Conservation (phyloP, 768 basidiomycete genomes). For the Tephrocybe sp. region DNA sequence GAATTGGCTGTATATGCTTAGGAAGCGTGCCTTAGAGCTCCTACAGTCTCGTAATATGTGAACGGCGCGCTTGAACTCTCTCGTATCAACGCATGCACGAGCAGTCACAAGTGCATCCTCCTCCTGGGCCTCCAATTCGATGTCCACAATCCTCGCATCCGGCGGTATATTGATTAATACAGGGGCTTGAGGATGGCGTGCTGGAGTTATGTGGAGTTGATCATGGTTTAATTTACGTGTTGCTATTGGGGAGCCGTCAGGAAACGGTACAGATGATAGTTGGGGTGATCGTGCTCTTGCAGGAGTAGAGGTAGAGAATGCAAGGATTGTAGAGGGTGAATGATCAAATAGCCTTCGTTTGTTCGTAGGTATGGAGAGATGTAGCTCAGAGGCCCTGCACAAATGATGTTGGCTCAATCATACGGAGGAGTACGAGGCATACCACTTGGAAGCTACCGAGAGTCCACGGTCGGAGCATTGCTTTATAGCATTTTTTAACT, state of each 20-base stretch:
- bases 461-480: constrained; percentile 79
- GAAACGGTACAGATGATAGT: constrained; percentile 36
- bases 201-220: constrained; percentile 23
- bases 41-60: constrained; percentile 63
- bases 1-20: constrained; percentile 79
- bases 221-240: constrained; percentile 31
- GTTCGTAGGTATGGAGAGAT: constrained; percentile 54
- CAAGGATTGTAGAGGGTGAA: constrained; percentile 22
- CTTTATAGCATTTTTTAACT: constrained; percentile 59
- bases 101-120: constrained; percentile 75
- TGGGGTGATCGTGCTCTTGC: constrained; percentile 47
- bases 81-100: constrained; percentile 68
- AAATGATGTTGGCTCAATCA: background rate
- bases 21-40: constrained; percentile 73
- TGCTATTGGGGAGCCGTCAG: constrained; percentile 31
- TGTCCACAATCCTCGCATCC: constrained; percentile 36
- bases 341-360: constrained; percentile 38
- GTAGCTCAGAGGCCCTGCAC: constrained; percentile 73
- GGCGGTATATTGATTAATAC: constrained; percentile 28
- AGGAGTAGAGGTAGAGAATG: constrained; percentile 62
- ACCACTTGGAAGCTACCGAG: constrained; percentile 77
- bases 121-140: constrained; percentile 57
- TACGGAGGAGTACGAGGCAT: constrained; percentile 15
- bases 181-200: constrained; percentile 38
- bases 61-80: constrained; percentile 76